Conservation (phyloP, 2,329 filamentous ascomycete species). For the Talaromyces piceae region DNA sequence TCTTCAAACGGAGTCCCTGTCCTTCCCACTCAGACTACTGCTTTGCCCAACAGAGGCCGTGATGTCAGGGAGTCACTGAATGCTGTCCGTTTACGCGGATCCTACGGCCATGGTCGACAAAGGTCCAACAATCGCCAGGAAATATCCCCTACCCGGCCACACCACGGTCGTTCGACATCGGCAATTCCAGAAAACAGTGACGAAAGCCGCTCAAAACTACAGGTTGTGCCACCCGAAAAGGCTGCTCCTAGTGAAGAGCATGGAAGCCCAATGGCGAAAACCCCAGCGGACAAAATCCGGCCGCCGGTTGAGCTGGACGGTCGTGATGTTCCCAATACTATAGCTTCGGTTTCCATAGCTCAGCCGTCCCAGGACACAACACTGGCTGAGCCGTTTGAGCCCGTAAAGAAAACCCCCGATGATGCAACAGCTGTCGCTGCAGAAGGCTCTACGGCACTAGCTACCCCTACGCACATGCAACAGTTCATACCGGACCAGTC, state of each 20-base stretch:
- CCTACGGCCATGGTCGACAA: conserved; percentile 46
- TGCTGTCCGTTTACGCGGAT: conserved; percentile 56
- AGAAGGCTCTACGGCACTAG: conserved; percentile 18
- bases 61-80: conserved; percentile 72
- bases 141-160: conserved; percentile 51
- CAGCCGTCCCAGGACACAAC: conserved; percentile 28
- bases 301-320: conserved; percentile 28
- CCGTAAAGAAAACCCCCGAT: conserved; percentile 17
- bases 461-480: conserved; percentile 41
- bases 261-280: conserved; percentile 45
- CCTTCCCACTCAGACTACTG: conserved; percentile 53
- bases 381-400: conserved; percentile 29
- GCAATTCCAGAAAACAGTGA: conserved; percentile 58
- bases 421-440: conserved; percentile 10
- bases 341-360: conserved; percentile 52
- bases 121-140: conserved; percentile 49
- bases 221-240: conserved; percentile 20
- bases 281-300: conserved; percentile 59
- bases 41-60: conserved; percentile 68
- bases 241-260: conserved; percentile 22
- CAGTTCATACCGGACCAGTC: conserved; percentile 51
- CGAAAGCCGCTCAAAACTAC: conserved; percentile 31
- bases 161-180: conserved; percentile 32
- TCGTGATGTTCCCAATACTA: conserved; percentile 37
- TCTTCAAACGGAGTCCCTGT: conserved; percentile 77